Evolutionary conservation across 768 basidiomycete species (phyloP).

Genomic region (Mycena capillaripes): DNA sequence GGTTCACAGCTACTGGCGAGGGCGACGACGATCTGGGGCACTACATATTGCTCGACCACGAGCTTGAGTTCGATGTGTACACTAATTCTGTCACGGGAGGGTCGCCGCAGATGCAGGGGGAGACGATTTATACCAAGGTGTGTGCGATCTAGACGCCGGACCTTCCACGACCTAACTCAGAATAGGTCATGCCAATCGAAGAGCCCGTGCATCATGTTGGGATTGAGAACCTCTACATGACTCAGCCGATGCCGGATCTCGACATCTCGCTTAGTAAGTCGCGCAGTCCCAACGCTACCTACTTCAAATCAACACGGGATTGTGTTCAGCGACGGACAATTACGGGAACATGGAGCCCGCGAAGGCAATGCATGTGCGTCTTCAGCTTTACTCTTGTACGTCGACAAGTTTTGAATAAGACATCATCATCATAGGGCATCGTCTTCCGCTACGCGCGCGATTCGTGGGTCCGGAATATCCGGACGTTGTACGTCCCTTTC

Average conservation of each 20-base stretch:
- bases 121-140: conserved; percentile 19
- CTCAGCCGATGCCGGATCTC: conserved; percentile 21
- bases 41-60: conserved; percentile 1
- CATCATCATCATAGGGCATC: conserved; percentile 3
- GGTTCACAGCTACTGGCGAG: too few species aligned
- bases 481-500: conserved; percentile 7
- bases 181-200: conserved; percentile 26
- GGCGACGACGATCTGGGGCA: conserved; percentile 21
- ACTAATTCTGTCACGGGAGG: conserved; percentile 20
- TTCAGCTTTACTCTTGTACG: too few species aligned
- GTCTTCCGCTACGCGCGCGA: conserved; percentile 28
- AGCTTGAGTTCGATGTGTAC: conserved; percentile 29
- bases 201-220: conserved; percentile 31
- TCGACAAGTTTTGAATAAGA: too few species aligned
- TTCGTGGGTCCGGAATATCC: conserved; percentile 24
- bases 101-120: conserved; percentile 15
- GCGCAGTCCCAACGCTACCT: too few species aligned
- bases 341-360: too few species aligned
- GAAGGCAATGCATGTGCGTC: too few species aligned
- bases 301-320: too few species aligned
- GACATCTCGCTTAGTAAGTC: too few species aligned
- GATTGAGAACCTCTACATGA: conserved; percentile 28
- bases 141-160: too few species aligned
- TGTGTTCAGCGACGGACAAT: not conserved
- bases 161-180: too few species aligned